phyloP scores from a whole-genome alignment of 441 rosid species.

The Adansonia rubrostipa region DNA sequence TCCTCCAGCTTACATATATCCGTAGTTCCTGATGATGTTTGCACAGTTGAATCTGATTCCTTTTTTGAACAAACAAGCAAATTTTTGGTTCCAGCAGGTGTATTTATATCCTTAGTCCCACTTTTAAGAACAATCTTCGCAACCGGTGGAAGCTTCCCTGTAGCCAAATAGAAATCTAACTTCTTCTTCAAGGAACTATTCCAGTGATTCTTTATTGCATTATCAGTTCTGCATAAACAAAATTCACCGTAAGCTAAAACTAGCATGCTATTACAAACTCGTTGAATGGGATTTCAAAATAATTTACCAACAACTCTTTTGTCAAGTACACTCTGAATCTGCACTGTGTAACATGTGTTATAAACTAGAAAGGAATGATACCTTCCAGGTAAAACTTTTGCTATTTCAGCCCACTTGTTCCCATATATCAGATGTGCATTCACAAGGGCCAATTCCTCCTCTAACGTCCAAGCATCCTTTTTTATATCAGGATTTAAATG shows the following conservation, averaged over 20 bases:
- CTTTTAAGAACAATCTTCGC: conserved; percentile 50
- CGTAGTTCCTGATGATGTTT: conserved; percentile 54
- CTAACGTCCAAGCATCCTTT: conserved; percentile 94
- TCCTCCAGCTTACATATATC: conserved; percentile 49
- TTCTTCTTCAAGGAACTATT: conserved; percentile 98
- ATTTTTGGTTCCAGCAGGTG: conserved; percentile 39
- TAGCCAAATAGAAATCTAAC: conserved; percentile 67
- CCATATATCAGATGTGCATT: conserved; percentile 78
- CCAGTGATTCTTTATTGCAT: conserved; percentile 97
- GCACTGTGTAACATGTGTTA: neutral
- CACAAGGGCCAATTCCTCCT: conserved; percentile 88
- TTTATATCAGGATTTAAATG: conserved; percentile 97
- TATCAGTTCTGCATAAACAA: conserved; percentile 76
- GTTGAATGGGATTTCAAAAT: conserved; percentile 11
- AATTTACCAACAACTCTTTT: neutral
- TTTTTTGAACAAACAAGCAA: conserved; percentile 40
- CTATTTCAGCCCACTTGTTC: conserved; percentile 99
- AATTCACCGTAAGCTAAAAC: neutral
- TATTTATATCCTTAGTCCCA: conserved; percentile 43
- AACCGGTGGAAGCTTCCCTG: conserved; percentile 76
- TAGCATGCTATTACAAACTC: neutral
- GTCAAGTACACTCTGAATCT: neutral
- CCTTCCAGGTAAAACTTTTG: conserved; percentile 98
- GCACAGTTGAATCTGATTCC: conserved; percentile 57
- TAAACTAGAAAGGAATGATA: conserved; percentile 26